Evolutionary conservation across 176 grass and related monocot species (phyloP), one percentile per base, ranked within the genome.

Genomic region (Areca catechu): DNA sequence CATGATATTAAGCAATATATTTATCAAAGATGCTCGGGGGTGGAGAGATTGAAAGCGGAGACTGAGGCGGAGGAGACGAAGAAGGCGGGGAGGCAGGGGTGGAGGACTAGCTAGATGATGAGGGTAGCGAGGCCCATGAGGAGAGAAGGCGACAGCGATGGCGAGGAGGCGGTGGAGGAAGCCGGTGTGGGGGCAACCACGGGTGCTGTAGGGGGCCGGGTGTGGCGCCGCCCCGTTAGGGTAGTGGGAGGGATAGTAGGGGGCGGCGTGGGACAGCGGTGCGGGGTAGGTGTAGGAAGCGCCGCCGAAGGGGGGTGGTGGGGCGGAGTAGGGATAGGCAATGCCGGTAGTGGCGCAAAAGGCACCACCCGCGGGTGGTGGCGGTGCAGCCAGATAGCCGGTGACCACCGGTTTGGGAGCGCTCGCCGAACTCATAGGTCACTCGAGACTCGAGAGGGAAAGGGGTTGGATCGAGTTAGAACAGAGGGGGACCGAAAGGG

Each of bases 101-200:
- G 88, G 79, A 98, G 94, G 51, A 92, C 81, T 2, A 92, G 81
- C 88, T 84, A 98, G 63, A 91, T 50, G 83, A 98, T 85, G 72
- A 98, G 80, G 62, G 75, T 77, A 73, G 60, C 63, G 2, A 74
- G 81, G 71, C 80, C 88, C 52, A 93, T 63, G 78, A 87, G 49
- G 48, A 98, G 66, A 69, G 15, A 73, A 68, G 70, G 59, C 61
- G 6, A 98, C 61, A 55, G 61, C 51, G 59, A 85, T 23, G n/a
- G 77, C 72, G 4, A 98, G 71, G 5, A 98, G 62, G 58, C 88
- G 83, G 60, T 88, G 80, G 4, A 92, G 66, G 73, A 83, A 68
- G 19, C 23, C 58, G 49, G 81, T 71, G 1, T 22, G 22, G 58
- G 60, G 53, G 27, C 19, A 20, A 16, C 24, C n/a, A n/a, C n/a